Evolutionary conservation across 225 moss, liverwort and hornwort genomes (phyloP).

Genomic region (Physcomitrellopsis africana): DNA sequence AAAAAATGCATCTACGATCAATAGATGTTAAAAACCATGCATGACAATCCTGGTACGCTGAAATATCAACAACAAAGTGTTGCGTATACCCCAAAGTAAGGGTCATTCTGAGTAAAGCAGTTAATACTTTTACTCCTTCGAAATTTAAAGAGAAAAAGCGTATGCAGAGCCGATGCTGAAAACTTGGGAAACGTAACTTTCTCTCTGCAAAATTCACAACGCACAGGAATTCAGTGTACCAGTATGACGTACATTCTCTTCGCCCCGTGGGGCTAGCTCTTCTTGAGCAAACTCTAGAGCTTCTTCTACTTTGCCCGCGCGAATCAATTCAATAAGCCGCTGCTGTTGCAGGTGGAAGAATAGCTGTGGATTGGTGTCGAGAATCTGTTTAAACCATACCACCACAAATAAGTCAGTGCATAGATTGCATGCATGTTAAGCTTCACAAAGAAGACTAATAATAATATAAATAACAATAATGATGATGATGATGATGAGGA

Average conservation of each 20-base stretch:
- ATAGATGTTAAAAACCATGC: neutral
- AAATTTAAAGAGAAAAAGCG: constrained; percentile 16
- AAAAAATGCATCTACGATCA: neutral
- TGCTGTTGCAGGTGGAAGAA: constrained; percentile 95
- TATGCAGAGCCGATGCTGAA: constrained; percentile 2
- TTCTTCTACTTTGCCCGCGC: constrained; percentile 86
- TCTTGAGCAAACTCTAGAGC: constrained; percentile 91
- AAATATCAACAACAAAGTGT: neutral
- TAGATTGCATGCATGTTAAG: constrained; percentile 8
- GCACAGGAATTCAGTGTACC: neutral
- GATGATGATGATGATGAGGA: no score
- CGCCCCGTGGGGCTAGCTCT: constrained; percentile 86
- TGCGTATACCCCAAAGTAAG: constrained; percentile 16
- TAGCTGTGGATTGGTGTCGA: constrained; percentile 88
- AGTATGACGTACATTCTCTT: constrained; percentile 72
- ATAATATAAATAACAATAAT: neutral
- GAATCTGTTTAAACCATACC: constrained; percentile 55
- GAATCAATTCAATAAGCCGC: constrained; percentile 82
- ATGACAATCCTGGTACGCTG: neutral
- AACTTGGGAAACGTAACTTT: neutral
- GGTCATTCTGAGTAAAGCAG: neutral
- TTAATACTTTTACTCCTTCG: neutral
- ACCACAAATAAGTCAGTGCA: constrained; percentile 19
- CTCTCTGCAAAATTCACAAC: neutral
- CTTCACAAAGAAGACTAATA: constrained; percentile 3